These are phyloP conservation scores for Yamadazyma siamensis DNA, from an alignment of 1,139 yeast genomes.

Conservation along the genomic window DNA sequence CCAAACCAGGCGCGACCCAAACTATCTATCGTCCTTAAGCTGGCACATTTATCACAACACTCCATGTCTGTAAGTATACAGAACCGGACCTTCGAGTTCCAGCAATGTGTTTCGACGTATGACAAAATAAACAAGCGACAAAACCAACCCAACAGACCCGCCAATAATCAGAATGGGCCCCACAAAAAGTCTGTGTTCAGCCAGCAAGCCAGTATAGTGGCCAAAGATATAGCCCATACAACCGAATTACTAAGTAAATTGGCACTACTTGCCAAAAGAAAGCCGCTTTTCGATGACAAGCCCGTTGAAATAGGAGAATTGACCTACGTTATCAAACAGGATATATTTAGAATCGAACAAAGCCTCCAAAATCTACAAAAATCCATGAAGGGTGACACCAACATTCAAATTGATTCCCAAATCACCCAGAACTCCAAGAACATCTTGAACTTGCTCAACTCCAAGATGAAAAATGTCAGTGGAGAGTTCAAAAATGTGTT, in stretches of 20 bases:
- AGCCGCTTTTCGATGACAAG: conserved; percentile 91
- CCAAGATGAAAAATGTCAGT: conserved; percentile 86
- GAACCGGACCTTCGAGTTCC: conserved; percentile 82
- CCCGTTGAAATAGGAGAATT: conserved; percentile 93
- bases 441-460: conserved; percentile 81
- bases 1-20: no score
- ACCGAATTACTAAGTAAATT: conserved; percentile 78
- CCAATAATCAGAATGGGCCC: no score
- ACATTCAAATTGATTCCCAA: conserved; percentile 53
- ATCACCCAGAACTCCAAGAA: conserved; percentile 73
- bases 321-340: conserved; percentile 90
- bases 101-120: conserved; percentile 74
- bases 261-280: conserved; percentile 80
- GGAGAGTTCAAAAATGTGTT: conserved; percentile 88
- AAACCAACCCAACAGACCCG: conserved; percentile 3
- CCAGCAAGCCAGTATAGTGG: conserved; percentile 75
- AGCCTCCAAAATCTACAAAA: conserved; percentile 64
- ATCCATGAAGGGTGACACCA: conserved; percentile 46
- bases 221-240: conserved; percentile 86
- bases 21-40: no score
- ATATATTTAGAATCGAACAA: conserved; percentile 81
- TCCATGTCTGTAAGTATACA: conserved; percentile 37
- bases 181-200: conserved; percentile 66
- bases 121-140: conserved; percentile 53
- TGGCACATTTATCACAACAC: no score